phyloP scores from a whole-genome alignment of 805 yeast genomes.

The Metschnikowia rubicola region DNA sequence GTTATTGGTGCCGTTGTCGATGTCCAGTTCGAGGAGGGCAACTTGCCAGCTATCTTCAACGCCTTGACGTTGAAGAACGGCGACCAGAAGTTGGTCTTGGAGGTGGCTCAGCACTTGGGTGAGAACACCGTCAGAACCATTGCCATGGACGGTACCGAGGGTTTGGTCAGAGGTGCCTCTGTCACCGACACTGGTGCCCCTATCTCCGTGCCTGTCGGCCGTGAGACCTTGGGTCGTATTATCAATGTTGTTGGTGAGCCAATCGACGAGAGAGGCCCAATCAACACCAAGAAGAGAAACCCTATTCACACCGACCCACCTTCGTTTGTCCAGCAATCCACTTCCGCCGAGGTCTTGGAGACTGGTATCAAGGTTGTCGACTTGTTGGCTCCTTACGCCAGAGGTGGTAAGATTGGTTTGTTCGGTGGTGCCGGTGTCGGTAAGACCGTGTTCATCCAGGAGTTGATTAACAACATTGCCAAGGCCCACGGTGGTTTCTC shows the following conservation, averaged over 20 bases:
- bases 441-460: constrained; percentile 99
- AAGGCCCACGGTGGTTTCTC: constrained; percentile 99
- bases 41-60: constrained; percentile 94
- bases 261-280: constrained; percentile 99
- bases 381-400: constrained; percentile 98
- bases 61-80: constrained; percentile 86
- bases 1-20: constrained; percentile 99
- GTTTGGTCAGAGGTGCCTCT: constrained; percentile 94
- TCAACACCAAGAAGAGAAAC: constrained; percentile 85
- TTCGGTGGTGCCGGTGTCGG: constrained; percentile 99
- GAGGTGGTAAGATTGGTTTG: constrained; percentile 99
- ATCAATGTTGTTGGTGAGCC: constrained; percentile 99
- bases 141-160: constrained; percentile 99
- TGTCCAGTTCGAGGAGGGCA: constrained; percentile 97
- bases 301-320: constrained; percentile 99
- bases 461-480: constrained; percentile 98
- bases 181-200: constrained; percentile 97
- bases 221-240: constrained; percentile 98
- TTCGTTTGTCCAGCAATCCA: constrained; percentile 91
- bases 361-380: constrained; percentile 99
- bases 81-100: constrained; percentile 81
- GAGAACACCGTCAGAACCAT: constrained; percentile 99
- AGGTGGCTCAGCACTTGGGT: constrained; percentile 99
- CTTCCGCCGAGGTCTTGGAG: constrained; percentile 96
- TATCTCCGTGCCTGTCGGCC: constrained; percentile 98